Percentiles rank a stretch among this genome's conserved stretches.
Evolutionary conservation across 1,139 yeast genomes (phyloP).

Genomic region (Candida sp.): DNA sequence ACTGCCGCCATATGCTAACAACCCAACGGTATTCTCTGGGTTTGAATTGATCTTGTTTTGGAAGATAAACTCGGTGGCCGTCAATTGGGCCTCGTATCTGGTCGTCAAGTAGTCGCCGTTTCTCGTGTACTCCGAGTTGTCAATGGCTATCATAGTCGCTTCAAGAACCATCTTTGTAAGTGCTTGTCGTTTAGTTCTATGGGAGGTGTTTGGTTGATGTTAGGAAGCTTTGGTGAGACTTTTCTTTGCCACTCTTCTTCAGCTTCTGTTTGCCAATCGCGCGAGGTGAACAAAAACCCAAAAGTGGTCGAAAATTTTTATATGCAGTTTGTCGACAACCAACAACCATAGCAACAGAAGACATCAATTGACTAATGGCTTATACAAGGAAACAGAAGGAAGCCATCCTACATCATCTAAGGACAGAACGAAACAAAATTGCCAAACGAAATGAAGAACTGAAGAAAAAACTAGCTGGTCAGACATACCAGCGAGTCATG

Average conservation of each 20-base stretch:
- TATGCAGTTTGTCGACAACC: constrained; percentile 1
- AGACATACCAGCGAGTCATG: constrained; percentile 27
- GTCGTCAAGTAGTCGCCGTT: constrained; percentile 94
- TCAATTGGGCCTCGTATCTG: constrained; percentile 91
- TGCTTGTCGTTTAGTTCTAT: background rate
- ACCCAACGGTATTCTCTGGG: constrained; percentile 94
- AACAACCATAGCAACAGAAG: background rate
- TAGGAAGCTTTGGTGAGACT: background rate
- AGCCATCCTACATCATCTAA: constrained; percentile 31
- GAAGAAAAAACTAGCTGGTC: constrained; percentile 22
- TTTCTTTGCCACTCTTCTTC: constrained; percentile 1
- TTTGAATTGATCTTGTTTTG: constrained; percentile 85
- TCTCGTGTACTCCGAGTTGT: constrained; percentile 95
- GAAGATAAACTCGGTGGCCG: constrained; percentile 90
- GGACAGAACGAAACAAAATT: constrained; percentile 22
- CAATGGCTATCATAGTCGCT: constrained; percentile 95
- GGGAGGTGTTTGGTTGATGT: background rate
- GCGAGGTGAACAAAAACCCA: background rate
- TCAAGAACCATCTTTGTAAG: constrained; percentile 75
- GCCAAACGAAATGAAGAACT: constrained; percentile 18
- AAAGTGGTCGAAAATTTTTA: background rate
- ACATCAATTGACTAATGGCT: constrained; percentile 14
- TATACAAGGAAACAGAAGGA: constrained; percentile 42
- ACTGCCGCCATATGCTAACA: constrained; percentile 86
- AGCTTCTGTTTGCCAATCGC: background rate